Evolutionary conservation across 805 yeast genomes (phyloP).

Genomic region (Brettanomyces sp.): DNA sequence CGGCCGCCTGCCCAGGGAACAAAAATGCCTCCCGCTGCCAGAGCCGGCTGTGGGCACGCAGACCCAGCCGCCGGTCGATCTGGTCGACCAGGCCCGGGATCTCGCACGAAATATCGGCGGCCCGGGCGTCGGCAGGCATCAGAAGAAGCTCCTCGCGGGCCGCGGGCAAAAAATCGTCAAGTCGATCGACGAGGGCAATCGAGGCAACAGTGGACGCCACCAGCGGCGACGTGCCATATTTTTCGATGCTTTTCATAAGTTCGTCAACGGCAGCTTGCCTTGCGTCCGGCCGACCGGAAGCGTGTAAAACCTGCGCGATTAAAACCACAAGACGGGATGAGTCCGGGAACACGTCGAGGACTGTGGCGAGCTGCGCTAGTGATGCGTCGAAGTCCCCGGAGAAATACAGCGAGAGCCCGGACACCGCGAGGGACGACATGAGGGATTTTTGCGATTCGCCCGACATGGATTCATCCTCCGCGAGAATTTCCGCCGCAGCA

Average conservation of each 20-base stretch:
- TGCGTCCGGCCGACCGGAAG: slow-evolving; percentile 66
- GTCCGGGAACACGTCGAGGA: slow-evolving; percentile 48
- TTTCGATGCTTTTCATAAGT: slow-evolving; percentile 54
- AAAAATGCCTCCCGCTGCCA: slow-evolving; percentile 69
- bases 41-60: slow-evolving; percentile 13
- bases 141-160: slow-evolving; percentile 59
- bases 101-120: slow-evolving; percentile 40
- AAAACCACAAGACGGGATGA: slow-evolving; percentile 62
- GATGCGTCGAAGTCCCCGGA: slow-evolving; percentile 53
- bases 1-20: slow-evolving; percentile 59
- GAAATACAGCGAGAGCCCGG: slow-evolving; percentile 70
- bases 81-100: slow-evolving; percentile 53
- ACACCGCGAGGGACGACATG: slow-evolving; percentile 55
- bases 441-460: slow-evolving; percentile 24
- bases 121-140: slow-evolving; percentile 33
- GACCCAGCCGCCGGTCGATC: slow-evolving; percentile 34
- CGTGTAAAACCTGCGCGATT: slow-evolving; percentile 71
- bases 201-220: slow-evolving; percentile 75
- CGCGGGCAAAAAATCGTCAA: slow-evolving; percentile 45
- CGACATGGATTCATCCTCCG: slow-evolving; percentile 29
- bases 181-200: slow-evolving; percentile 55
- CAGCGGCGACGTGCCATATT: slow-evolving; percentile 54
- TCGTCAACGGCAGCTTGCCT: slow-evolving; percentile 81
- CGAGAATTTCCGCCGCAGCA: slow-evolving; percentile 40
- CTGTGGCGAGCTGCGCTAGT: slow-evolving; percentile 52